phyloP scores from a whole-genome alignment of 129 eudicot genomes.

The Calendula officinalis region DNA sequence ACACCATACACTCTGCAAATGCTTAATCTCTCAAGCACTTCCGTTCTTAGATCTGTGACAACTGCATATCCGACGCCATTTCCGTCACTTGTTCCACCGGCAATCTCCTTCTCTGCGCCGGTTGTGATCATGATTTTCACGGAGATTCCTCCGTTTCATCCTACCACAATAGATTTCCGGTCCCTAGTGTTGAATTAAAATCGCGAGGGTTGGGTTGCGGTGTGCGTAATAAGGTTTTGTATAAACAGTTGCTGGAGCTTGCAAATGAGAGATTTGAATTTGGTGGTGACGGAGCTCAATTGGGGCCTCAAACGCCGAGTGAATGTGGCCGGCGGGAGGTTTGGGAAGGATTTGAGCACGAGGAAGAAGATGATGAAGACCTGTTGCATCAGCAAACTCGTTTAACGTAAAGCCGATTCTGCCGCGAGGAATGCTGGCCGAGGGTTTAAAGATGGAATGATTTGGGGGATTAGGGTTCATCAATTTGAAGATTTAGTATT shows the following conservation, averaged over 20 bases:
- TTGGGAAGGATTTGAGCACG: slow-evolving; percentile 25
- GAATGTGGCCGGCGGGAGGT: slow-evolving; percentile 21
- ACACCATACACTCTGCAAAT: slow-evolving; percentile 84
- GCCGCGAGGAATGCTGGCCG: no score
- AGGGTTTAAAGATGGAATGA: no score
- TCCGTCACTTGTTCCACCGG: slow-evolving; percentile 56
- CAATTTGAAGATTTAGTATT: no score
- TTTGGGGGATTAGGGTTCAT: no score
- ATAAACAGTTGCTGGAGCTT: slow-evolving; percentile 61
- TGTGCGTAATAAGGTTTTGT: slow-evolving; percentile 43
- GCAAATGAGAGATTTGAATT: slow-evolving; percentile 38
- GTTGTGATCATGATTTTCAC: slow-evolving; percentile 59
- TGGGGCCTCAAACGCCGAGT: slow-evolving; percentile 33
- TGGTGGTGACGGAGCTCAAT: slow-evolving; percentile 33
- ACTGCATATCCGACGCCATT: slow-evolving; percentile 58
- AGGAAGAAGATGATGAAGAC: slow-evolving; percentile 34
- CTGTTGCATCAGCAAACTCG: slow-evolving; percentile 33
- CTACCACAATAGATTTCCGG: slow-evolving; percentile 46
- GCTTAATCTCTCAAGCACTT: slow-evolving; percentile 77
- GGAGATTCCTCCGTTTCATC: slow-evolving; percentile 34
- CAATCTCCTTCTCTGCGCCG: no score
- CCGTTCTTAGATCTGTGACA: slow-evolving; percentile 83
- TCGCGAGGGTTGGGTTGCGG: slow-evolving; percentile 33
- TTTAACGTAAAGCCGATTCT: no score
- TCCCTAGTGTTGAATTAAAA: slow-evolving; percentile 30